Evolutionary conservation across 1,139 yeast species (phyloP).

Genomic region (Hansenula sp.): DNA sequence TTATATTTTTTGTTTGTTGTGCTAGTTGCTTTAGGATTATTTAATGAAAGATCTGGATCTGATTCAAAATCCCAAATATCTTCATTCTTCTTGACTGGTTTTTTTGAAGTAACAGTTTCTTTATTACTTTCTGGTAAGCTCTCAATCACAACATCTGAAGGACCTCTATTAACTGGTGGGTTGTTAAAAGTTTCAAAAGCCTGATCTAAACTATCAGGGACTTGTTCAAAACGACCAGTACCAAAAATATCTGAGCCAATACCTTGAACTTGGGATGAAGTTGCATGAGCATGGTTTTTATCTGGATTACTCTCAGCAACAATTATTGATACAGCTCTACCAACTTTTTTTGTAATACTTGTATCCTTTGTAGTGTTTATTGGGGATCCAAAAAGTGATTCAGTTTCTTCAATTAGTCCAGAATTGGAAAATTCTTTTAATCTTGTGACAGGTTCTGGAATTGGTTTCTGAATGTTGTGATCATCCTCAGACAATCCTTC

Average conservation of each 20-base stretch:
- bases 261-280: too few species aligned
- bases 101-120: neutral
- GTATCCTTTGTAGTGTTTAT: constrained; percentile 19
- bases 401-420: constrained; percentile 10
- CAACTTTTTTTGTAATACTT: constrained; percentile 6
- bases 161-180: neutral
- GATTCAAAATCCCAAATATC: constrained; percentile 22
- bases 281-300: neutral
- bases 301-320: constrained; percentile 9
- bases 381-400: constrained; percentile 11
- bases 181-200: neutral
- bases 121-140: neutral
- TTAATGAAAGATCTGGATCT: constrained; percentile 2
- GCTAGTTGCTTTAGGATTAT: neutral
- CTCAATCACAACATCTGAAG: constrained; percentile 1
- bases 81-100: neutral
- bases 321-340: constrained; percentile 12
- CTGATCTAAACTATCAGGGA: constrained; percentile 10
- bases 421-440: neutral
- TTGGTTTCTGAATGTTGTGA: neutral
- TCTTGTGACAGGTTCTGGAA: constrained; percentile 4
- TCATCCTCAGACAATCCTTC: too few species aligned
- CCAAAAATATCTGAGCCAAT: too few species aligned
- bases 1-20: constrained; percentile 1
- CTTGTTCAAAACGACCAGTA: constrained; percentile 1